Percentiles rank a stretch among this genome's conserved stretches.
Conservation (phyloP, 1,139 yeast species). For the Debaryomyces udenii region DNA sequence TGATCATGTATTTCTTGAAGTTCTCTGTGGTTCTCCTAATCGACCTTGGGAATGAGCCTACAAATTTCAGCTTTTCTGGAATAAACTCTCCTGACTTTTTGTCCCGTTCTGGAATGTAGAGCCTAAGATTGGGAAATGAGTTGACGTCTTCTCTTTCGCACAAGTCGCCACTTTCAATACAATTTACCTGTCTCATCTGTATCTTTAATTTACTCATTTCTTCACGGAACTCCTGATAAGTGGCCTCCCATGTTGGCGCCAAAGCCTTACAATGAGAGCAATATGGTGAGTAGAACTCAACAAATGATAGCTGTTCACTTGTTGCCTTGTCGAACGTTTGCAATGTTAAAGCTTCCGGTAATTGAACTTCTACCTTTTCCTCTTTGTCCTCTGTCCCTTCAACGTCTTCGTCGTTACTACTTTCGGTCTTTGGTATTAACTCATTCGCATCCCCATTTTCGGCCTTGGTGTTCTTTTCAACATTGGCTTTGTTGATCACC, state of each 20-base stretch:
- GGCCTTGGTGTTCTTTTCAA: neutral
- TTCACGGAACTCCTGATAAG: slow-evolving; percentile 46
- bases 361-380: slow-evolving; percentile 13
- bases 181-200: slow-evolving; percentile 69
- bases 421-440: neutral
- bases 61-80: slow-evolving; percentile 39
- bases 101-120: slow-evolving; percentile 57
- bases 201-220: slow-evolving; percentile 46
- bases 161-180: slow-evolving; percentile 71
- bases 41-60: slow-evolving; percentile 49
- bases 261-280: slow-evolving; percentile 70
- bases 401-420: slow-evolving; percentile 9
- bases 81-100: slow-evolving; percentile 27
- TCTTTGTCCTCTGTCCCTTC: slow-evolving; percentile 11
- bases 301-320: slow-evolving; percentile 52
- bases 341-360: slow-evolving; percentile 30
- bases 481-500: slow-evolving; percentile 1
- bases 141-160: slow-evolving; percentile 62
- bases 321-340: slow-evolving; percentile 49
- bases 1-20: slow-evolving; percentile 55
- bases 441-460: neutral
- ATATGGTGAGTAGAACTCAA: slow-evolving; percentile 71
- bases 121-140: slow-evolving; percentile 59
- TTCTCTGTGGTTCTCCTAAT: slow-evolving; percentile 50
- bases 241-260: slow-evolving; percentile 66